Percentiles rank a stretch among this genome's conserved stretches.
Evolutionary conservation across 2,329 filamentous ascomycete genomes (phyloP).

Genomic region (Plenodomus lindquistii): DNA sequence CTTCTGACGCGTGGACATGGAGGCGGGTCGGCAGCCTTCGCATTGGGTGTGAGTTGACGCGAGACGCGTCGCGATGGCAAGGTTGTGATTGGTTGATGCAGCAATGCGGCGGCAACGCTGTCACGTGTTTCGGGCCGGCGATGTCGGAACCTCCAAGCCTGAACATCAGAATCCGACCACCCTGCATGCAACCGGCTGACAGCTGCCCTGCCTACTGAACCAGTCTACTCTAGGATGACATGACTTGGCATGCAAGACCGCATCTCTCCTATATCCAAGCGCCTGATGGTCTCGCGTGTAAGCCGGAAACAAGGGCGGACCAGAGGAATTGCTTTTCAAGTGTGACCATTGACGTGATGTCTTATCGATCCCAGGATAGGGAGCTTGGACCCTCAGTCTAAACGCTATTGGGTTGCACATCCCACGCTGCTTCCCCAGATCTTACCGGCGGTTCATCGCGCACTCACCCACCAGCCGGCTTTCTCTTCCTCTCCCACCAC

Average conservation of each 20-base stretch:
- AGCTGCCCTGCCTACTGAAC: background rate
- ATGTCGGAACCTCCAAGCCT: constrained; percentile 1
- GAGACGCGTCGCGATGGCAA: constrained; percentile 17
- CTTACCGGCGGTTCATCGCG: constrained; percentile 16
- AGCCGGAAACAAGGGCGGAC: constrained; percentile 5
- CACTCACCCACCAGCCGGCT: constrained; percentile 16
- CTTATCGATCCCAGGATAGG: constrained; percentile 19
- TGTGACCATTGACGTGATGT: background rate
- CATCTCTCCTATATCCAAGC: background rate
- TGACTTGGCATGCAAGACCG: constrained; percentile 1
- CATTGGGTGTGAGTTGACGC: constrained; percentile 11
- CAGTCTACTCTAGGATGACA: constrained; percentile 2
- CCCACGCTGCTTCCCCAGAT: constrained; percentile 40
- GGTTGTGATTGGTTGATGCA: constrained; percentile 5
- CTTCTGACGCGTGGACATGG: constrained; percentile 54
- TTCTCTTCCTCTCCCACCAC: constrained; percentile 10
- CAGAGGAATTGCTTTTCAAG: constrained; percentile 13
- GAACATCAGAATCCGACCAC: background rate
- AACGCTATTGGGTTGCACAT: constrained; percentile 18
- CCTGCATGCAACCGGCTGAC: background rate
- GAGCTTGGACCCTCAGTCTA: constrained; percentile 22
- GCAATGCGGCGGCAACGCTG: background rate
- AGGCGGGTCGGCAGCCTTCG: constrained; percentile 15
- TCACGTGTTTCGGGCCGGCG: constrained; percentile 15
- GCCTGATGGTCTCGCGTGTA: background rate